Evolutionary conservation across 2,329 filamentous ascomycete species (phyloP).

Genomic region (Xylariomycetidae sp.): DNA sequence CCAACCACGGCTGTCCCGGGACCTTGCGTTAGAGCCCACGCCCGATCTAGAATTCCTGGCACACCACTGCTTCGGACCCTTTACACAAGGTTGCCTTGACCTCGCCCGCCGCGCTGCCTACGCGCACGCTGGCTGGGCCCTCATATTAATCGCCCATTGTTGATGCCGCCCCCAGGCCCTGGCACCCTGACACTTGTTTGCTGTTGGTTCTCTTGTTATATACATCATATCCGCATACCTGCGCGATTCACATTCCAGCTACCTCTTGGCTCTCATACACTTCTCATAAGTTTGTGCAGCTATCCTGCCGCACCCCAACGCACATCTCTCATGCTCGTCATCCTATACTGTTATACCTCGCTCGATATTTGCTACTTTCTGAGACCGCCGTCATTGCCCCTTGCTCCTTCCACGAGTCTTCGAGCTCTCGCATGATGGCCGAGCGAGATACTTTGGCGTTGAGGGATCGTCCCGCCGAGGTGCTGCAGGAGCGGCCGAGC

Average conservation of each 20-base stretch:
- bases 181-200: background rate
- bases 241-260: too few species aligned
- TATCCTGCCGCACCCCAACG: too few species aligned
- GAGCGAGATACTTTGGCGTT: constrained; percentile 9
- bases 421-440: constrained; percentile 3
- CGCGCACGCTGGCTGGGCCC: constrained; percentile 4
- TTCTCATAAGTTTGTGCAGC: too few species aligned
- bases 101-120: background rate
- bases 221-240: too few species aligned
- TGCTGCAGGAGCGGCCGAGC: constrained; percentile 25
- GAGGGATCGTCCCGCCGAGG: constrained; percentile 22
- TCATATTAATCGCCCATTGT: constrained; percentile 1
- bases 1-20: background rate
- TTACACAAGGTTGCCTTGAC: constrained; percentile 20
- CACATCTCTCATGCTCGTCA: too few species aligned
- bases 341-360: too few species aligned
- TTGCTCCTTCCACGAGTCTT: too few species aligned
- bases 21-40: constrained; percentile 3
- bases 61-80: background rate
- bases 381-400: too few species aligned
- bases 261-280: too few species aligned
- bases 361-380: too few species aligned
- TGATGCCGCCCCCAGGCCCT: constrained; percentile 5
- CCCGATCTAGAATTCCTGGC: background rate
- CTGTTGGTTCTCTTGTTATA: background rate